Base-by-base conservation (phyloP, 495 filamentous ascomycete species). In the Hypoxylon subgilvum region DNA sequence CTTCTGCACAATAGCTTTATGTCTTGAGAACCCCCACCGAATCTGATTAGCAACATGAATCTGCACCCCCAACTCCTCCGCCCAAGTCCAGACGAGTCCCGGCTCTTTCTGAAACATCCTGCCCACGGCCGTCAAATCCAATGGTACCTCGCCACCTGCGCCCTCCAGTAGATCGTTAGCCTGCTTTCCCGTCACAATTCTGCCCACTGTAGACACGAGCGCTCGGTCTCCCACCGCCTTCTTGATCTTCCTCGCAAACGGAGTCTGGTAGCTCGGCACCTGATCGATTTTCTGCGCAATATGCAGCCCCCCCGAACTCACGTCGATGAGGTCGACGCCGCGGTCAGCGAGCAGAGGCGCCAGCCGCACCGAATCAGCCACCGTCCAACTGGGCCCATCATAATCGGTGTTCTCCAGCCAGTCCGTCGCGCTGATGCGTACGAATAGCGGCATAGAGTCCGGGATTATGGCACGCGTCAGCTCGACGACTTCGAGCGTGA, bases 81-180 rank as follows among this genome's bases (percentile, higher is more conserved):
- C 87, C 72, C 78, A 88, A 0, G 71, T 64, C 80, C 84, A 87
- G 42, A 87, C 83, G 22, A 89, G 63, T 0, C 81, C 79, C 0
- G 86, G 85, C 62, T 89, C 83, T 73, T 86, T 86, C 68, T 85
- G 85, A 69, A 89, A 91, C 47, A 72, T 76, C 6, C 88, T 72
- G 1, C 85, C 88, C 5, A 81, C 80, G 9, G 86, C 69, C 3
- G 81, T 77, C 18, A 85, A 67, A 66, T 90, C 87, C 28, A 88
- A 54, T 16, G 64, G 57, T 28, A 52, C 43, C 10, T 70, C 67
- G 9, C 31, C 50, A 12, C 17, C 18, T 13, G 36, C 72, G 12
- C 82, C 78, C 46, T 82, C 75, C 13, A 88, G 59, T 19, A 73
- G 25, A 28, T 74, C 54, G 30, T 86, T 77, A 3, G 86, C 86